Evolutionary conservation across 768 basidiomycete genomes (phyloP).

Genomic region (Psilocybe tampanensis): DNA sequence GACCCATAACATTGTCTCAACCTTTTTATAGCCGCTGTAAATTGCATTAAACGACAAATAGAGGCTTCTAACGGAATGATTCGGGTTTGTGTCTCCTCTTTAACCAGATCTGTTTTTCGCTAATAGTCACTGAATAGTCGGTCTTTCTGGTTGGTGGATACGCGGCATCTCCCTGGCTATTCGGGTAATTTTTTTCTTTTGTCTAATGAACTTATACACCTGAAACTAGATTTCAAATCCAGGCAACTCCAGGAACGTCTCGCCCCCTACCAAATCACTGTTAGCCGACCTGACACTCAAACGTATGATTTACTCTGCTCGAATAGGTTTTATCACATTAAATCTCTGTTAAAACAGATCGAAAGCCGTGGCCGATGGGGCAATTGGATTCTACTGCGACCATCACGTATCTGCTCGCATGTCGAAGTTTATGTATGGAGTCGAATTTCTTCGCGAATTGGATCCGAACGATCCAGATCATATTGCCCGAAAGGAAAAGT

Average conservation of each 20-base stretch:
- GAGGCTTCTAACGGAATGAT: slow-evolving; percentile 69
- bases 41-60: slow-evolving; percentile 72
- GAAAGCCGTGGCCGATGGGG: slow-evolving; percentile 84
- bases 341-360: slow-evolving; percentile 45
- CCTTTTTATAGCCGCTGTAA: slow-evolving; percentile 53
- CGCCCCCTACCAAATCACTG: slow-evolving; percentile 52
- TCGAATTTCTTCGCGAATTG: slow-evolving; percentile 73
- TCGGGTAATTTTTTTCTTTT: slow-evolving; percentile 36
- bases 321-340: not conserved
- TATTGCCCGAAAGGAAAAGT: slow-evolving; percentile 57
- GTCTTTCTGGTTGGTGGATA: slow-evolving; percentile 85
- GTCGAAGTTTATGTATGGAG: slow-evolving; percentile 82
- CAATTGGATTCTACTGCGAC: slow-evolving; percentile 83
- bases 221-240: not conserved
- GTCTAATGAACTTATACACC: not conserved
- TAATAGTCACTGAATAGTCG: slow-evolving; percentile 43
- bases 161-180: slow-evolving; percentile 82
- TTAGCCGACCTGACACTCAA: slow-evolving; percentile 79
- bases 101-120: not conserved
- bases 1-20: not conserved
- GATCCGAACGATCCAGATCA: slow-evolving; percentile 70
- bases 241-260: slow-evolving; percentile 74
- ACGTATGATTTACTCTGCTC: slow-evolving; percentile 48
- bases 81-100: slow-evolving; percentile 41
- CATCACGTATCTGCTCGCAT: slow-evolving; percentile 83